Conservation (phyloP, 2,329 filamentous ascomycete species). For the Talaromyces sp. region DNA sequence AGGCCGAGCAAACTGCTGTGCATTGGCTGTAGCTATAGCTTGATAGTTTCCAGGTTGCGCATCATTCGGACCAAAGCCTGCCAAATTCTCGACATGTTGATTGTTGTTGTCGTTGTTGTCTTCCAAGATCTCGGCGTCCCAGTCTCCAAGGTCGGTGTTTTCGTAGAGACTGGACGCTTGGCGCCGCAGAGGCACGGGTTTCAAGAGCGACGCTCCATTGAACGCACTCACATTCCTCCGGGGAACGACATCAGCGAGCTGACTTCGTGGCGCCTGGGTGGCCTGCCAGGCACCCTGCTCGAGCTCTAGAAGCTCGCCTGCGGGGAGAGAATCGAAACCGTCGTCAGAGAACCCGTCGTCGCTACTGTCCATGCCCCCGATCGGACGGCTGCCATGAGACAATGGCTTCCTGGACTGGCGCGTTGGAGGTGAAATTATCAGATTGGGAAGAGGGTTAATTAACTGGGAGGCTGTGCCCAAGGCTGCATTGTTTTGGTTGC, state of each 20-base stretch:
- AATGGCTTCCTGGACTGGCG: slow-evolving; percentile 12
- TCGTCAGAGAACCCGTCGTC: slow-evolving; percentile 47
- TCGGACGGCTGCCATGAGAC: slow-evolving; percentile 28
- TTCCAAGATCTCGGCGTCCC: slow-evolving; percentile 40
- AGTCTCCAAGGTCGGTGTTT: slow-evolving; percentile 38
- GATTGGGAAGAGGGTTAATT: not conserved
- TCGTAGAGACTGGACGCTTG: slow-evolving; percentile 37
- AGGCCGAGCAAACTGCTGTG: not conserved
- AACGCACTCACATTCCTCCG: slow-evolving; percentile 1
- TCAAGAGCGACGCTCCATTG: not conserved
- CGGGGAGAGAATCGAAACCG: slow-evolving; percentile 41
- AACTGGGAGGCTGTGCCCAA: not conserved
- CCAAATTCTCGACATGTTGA: not conserved
- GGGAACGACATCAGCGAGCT: slow-evolving; percentile 1
- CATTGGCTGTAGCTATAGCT: not conserved
- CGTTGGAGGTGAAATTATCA: not conserved
- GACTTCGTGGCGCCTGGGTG: slow-evolving; percentile 28
- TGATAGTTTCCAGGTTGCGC: not conserved
- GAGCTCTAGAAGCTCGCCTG: slow-evolving; percentile 39
- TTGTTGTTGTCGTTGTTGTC: slow-evolving; percentile 19
- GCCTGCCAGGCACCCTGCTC: slow-evolving; percentile 43
- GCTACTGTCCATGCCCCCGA: slow-evolving; percentile 43
- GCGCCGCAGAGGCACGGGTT: slow-evolving; percentile 1
- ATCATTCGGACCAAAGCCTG: not conserved
- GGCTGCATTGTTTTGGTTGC: not conserved